phyloP scores from a whole-genome alignment of 2,329 filamentous ascomycete genomes.

The Paraconiothyrium brasiliense region DNA sequence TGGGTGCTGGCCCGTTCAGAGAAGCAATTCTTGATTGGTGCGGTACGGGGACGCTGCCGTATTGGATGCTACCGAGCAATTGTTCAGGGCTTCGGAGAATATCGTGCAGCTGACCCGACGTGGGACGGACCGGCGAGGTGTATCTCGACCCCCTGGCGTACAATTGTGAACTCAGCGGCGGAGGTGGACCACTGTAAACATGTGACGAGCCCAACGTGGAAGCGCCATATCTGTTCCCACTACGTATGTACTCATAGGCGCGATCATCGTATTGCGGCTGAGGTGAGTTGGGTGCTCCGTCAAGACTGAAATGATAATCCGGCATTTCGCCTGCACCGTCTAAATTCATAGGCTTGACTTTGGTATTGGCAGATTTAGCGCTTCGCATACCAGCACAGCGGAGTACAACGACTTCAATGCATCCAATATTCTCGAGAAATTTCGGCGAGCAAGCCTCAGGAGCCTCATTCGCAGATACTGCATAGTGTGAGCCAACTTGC shows the following conservation, averaged over 20 bases:
- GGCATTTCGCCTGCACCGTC: conserved; percentile 37
- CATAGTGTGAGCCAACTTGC: conserved; percentile 24
- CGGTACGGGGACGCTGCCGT: conserved; percentile 41
- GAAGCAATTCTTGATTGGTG: conserved; percentile 6
- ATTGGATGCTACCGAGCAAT: conserved; percentile 30
- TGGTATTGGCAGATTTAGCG: conserved; percentile 22
- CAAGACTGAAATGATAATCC: conserved; percentile 24
- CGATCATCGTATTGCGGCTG: conserved; percentile 30
- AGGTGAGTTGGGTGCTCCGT: conserved; percentile 22
- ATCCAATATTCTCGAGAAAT: conserved; percentile 54
- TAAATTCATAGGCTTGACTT: conserved; percentile 33
- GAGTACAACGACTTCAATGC: conserved; percentile 59
- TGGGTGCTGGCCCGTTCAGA: background rate
- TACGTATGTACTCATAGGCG: background rate
- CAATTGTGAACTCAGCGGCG: background rate
- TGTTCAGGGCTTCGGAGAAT: conserved; percentile 20
- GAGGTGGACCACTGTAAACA: conserved; percentile 4
- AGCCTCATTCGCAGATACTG: conserved; percentile 52
- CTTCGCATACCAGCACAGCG: conserved; percentile 49
- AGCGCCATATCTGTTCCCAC: background rate
- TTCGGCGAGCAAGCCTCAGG: conserved; percentile 42
- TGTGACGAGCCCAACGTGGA: background rate
- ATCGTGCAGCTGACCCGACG: conserved; percentile 15
- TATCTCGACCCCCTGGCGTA: background rate
- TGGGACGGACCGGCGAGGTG: background rate